Evolutionary conservation across 441 rosid species (phyloP).

Genomic region (Corymbia calophylla): DNA sequence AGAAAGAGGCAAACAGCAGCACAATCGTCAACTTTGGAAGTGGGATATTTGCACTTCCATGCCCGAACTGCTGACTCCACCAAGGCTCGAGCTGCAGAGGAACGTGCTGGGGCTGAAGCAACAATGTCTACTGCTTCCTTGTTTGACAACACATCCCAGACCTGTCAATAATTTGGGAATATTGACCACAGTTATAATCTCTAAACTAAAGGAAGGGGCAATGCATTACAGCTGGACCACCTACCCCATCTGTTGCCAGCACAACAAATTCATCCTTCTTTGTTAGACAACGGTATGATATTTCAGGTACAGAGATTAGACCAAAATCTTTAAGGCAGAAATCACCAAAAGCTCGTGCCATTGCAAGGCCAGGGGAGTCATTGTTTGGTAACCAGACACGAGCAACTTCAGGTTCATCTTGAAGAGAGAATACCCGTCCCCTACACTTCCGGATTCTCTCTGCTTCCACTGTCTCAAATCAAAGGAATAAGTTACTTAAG

Average conservation of each 20-base stretch:
- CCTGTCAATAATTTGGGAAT: constrained; percentile 23
- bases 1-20: constrained; percentile 93
- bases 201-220: not conserved
- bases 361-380: constrained; percentile 97
- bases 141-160: constrained; percentile 94
- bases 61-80: constrained; percentile 79
- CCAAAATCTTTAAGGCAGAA: constrained; percentile 95
- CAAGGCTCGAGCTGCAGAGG: constrained; percentile 71
- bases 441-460: constrained; percentile 74
- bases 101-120: constrained; percentile 52
- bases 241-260: constrained; percentile 94
- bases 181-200: not conserved
- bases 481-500: not conserved
- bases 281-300: constrained; percentile 45
- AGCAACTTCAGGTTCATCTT: constrained; percentile 86
- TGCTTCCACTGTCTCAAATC: constrained; percentile 56
- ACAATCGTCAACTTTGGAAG: constrained; percentile 93
- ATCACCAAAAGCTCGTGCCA: constrained; percentile 99
- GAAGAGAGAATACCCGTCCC: constrained; percentile 95
- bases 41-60: constrained; percentile 86
- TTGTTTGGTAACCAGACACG: constrained; percentile 90
- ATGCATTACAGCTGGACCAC: not conserved
- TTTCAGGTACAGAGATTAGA: constrained; percentile 85
- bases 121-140: constrained; percentile 86
- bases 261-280: constrained; percentile 81